Evolutionary conservation across 805 yeast genomes (phyloP).

Genomic region (Pichia occidentalis): DNA sequence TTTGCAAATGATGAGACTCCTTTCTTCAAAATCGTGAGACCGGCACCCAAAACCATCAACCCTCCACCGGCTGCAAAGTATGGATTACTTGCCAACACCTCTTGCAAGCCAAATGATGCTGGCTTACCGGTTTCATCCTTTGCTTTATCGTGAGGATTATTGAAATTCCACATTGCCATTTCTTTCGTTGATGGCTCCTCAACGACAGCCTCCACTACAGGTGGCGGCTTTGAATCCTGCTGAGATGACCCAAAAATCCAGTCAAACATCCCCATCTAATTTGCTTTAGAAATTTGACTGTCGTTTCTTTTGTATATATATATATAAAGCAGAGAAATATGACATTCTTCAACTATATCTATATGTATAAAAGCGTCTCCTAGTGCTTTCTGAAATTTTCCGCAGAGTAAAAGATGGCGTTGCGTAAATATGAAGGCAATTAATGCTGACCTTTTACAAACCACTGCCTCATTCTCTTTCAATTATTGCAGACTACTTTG

Average conservation of each 20-base stretch:
- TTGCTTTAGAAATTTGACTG: too few species aligned
- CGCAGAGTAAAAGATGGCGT: neutral
- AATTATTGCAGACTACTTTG: too few species aligned
- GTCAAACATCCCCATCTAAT: conserved; percentile 4
- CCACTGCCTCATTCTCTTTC: conserved; percentile 4
- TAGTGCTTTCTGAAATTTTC: too few species aligned
- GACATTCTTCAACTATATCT: too few species aligned
- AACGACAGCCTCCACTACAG: conserved; percentile 10
- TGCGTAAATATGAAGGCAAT: conserved; percentile 3
- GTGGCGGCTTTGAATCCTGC: neutral
- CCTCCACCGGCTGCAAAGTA: conserved; percentile 99
- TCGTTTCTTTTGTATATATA: too few species aligned
- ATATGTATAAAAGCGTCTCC: too few species aligned
- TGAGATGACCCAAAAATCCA: conserved; percentile 1
- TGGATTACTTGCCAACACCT: conserved; percentile 56
- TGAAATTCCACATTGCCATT: conserved; percentile 39
- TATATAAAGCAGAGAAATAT: too few species aligned
- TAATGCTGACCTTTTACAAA: too few species aligned
- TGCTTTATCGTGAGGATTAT: conserved; percentile 10
- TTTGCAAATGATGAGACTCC: conserved; percentile 58
- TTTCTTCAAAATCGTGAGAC: conserved; percentile 68
- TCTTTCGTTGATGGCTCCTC: conserved; percentile 29
- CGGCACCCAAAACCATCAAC: conserved; percentile 89
- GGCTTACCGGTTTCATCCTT: neutral
- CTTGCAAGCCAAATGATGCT: conserved; percentile 23